Evolutionary conservation across 768 basidiomycete species (phyloP).

Genomic region (Auricularia auricula-judae): DNA sequence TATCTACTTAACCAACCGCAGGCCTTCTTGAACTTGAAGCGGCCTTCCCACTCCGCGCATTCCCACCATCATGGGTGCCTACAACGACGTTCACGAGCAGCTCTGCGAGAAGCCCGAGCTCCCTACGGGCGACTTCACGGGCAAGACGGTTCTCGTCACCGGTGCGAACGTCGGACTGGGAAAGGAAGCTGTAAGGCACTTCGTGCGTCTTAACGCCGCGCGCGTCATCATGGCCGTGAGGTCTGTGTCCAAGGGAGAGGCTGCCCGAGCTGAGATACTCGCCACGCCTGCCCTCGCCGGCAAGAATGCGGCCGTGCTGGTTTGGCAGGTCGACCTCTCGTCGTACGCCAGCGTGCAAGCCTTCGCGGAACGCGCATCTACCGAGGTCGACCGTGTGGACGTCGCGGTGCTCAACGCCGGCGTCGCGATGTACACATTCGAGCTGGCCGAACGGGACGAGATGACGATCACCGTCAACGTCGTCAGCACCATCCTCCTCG

Average conservation of each 20-base stretch:
- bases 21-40: too few relatives aligned
- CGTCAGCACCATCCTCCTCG: neutral
- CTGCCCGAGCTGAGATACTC: too few relatives aligned
- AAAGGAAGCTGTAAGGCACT: neutral
- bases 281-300: too few relatives aligned
- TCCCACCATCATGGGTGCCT: too few relatives aligned
- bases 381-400: constrained; percentile 1
- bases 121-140: neutral
- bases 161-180: constrained; percentile 7
- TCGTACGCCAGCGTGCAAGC: neutral
- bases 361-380: neutral
- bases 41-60: too few relatives aligned
- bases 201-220: too few relatives aligned
- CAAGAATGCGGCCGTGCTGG: neutral
- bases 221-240: too few relatives aligned
- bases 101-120: neutral
- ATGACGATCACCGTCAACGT: neutral
- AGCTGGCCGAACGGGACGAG: neutral
- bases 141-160: constrained; percentile 5
- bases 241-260: too few relatives aligned
- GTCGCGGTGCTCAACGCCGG: neutral
- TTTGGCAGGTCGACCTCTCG: constrained; percentile 2
- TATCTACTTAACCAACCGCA: too few relatives aligned
- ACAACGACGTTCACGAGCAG: too few relatives aligned
- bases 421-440: neutral